Base-by-base conservation (phyloP, 1,284 basidiomycete species). In the Cryptococcus depauperatus region DNA sequence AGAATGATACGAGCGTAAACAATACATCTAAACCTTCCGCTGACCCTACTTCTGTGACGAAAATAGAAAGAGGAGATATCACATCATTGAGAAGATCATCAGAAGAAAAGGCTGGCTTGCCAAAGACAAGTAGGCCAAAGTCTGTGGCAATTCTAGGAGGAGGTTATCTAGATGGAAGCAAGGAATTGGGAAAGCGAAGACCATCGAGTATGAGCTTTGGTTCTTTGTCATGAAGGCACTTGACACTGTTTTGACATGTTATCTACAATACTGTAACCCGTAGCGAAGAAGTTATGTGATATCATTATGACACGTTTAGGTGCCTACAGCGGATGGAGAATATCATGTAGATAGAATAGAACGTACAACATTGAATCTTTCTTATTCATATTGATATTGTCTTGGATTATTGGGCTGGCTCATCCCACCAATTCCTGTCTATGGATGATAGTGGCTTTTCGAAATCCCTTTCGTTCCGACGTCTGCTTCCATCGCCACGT, bases 141-240 rank as follows among this genome's bases (percentile, higher is more conserved):
- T 43, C 47, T 35, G 16, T 47, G 26, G 39, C 44, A 18, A 37
- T 50, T 13, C 44, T 53, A 18, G 51, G 51, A 2, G 51, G 51
- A 8, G 23, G 37, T 4, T 53, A 50, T 39, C 29, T 53, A 37
- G 45, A 50, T 32, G 48, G 51, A 5, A 41, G 51, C 32, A 41
- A 23, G n/a, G 51, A 50, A 28, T 11, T 29, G 23, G 19, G 37
- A 23, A 19, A 16, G 21, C 27, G 39, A 4, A 46, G 39, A 41
- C 39, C 28, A 3, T 46, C 44, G 5, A 46, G 44, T 21, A 21
- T 40, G 23, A 46, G 38, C 19, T 8, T 41, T 3, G 38, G 41
- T 18, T 35, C 34, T 13, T 16, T 32, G 27, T 40, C 38, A 18
- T 40, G 6, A 2, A 27, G 34, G 25, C 32, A 39, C 6, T 3